phyloP scores from a whole-genome alignment of 257 asterid species.

The Handroanthus guayacan region DNA sequence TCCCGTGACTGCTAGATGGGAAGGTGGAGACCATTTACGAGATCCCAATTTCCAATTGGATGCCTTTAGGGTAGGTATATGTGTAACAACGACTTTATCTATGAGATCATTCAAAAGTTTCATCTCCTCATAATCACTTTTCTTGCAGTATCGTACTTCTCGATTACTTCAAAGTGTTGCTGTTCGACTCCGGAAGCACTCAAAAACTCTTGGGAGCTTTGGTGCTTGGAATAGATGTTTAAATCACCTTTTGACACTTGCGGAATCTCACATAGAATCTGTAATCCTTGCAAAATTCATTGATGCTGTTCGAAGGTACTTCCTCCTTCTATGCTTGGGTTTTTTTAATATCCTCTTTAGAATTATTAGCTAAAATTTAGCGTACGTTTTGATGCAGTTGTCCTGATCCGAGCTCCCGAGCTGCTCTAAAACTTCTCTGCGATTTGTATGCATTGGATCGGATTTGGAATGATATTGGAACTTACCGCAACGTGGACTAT shows the following conservation, averaged over 20 bases:
- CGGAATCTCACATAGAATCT: conserved; percentile 94
- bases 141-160: conserved; percentile 90
- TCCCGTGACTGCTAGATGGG: conserved; percentile 98
- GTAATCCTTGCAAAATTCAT: conserved; percentile 86
- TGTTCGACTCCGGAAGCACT: conserved; percentile 84
- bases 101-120: conserved; percentile 13
- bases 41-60: conserved; percentile 94
- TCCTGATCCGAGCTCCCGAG: conserved; percentile 74
- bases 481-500: conserved; percentile 95
- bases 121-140: conserved; percentile 22
- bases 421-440: conserved; percentile 85
- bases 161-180: conserved; percentile 92
- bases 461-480: conserved; percentile 97
- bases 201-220: conserved; percentile 85
- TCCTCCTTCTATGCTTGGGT: conserved; percentile 11
- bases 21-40: conserved; percentile 87
- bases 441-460: conserved; percentile 94
- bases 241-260: conserved; percentile 93
- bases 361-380: conserved; percentile 28
- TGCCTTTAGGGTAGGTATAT: conserved; percentile 81
- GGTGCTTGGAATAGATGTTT: conserved; percentile 99
- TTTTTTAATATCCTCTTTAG: background rate
- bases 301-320: conserved; percentile 78
- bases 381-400: conserved; percentile 56
- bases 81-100: background rate